Conservation (phyloP, 2,329 filamentous ascomycete genomes). For the Colletotrichum tropicale region DNA sequence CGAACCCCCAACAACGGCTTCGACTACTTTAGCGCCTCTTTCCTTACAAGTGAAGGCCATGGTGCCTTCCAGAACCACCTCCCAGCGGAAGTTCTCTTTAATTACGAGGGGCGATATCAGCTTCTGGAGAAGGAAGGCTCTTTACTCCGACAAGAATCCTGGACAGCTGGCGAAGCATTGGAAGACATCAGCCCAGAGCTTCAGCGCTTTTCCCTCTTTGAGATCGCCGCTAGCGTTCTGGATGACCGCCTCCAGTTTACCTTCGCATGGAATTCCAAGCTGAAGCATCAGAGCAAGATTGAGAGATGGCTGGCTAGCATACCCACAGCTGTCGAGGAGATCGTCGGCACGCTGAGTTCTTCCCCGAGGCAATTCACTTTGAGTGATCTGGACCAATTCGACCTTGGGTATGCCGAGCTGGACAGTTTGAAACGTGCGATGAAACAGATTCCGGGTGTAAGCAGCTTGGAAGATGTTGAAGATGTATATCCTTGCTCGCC, state of each 20-base stretch:
- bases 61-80: constrained; percentile 26
- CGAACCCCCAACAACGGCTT: constrained; percentile 1
- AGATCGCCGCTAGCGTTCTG: neutral
- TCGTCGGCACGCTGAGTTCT: neutral
- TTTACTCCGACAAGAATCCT: neutral
- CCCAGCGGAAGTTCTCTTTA: constrained; percentile 53
- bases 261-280: neutral
- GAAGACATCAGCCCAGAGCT: neutral
- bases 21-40: neutral
- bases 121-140: constrained; percentile 44
- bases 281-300: neutral
- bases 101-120: constrained; percentile 51
- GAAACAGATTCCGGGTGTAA: neutral
- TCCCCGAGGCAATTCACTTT: neutral
- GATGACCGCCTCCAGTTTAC: neutral
- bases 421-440: neutral
- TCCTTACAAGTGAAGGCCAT: neutral
- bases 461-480: constrained; percentile 24
- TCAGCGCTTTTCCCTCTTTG: neutral
- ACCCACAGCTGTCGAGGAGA: neutral
- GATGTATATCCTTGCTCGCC: constrained; percentile 43
- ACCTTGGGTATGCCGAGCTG: neutral
- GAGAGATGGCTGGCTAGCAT: neutral
- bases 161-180: neutral
- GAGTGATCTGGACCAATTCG: neutral